phyloP scores from a whole-genome alignment of 441 rosid species.

The Eruca vesicaria region DNA sequence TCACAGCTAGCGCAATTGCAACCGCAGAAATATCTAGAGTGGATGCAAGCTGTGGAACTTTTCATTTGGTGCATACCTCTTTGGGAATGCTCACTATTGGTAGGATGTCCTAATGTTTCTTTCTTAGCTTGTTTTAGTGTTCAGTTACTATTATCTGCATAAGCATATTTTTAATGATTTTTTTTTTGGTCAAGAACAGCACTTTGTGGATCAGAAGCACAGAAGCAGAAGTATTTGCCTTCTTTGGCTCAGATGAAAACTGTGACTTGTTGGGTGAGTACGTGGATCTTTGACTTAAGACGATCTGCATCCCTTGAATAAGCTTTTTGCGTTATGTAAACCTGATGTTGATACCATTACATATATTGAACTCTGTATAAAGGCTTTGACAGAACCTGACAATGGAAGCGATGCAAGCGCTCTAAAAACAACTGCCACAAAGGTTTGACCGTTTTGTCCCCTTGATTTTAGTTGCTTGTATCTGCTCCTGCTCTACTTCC shows the following conservation, averaged over 20 bases:
- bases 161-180: constrained; percentile 25
- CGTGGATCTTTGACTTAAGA: background rate
- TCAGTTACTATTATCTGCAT: background rate
- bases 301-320: constrained; percentile 1
- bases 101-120: constrained; percentile 31
- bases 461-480: constrained; percentile 11
- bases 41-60: constrained; percentile 94
- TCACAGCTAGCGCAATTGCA: constrained; percentile 68
- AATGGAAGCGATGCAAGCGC: constrained; percentile 96
- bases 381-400: constrained; percentile 96
- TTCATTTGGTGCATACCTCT: constrained; percentile 83
- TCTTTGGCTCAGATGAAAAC: constrained; percentile 71
- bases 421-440: constrained; percentile 73
- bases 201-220: constrained; percentile 87
- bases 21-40: constrained; percentile 88
- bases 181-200: constrained; percentile 49
- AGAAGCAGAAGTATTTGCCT: constrained; percentile 80
- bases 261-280: constrained; percentile 84
- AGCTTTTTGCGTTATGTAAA: background rate
- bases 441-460: constrained; percentile 48
- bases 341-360: constrained; percentile 16
- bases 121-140: background rate
- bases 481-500: background rate
- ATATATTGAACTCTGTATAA: constrained; percentile 4
- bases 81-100: constrained; percentile 95